Conservation (phyloP, 139 green algal genomes). For the Raphidocelis subcapitata region DNA sequence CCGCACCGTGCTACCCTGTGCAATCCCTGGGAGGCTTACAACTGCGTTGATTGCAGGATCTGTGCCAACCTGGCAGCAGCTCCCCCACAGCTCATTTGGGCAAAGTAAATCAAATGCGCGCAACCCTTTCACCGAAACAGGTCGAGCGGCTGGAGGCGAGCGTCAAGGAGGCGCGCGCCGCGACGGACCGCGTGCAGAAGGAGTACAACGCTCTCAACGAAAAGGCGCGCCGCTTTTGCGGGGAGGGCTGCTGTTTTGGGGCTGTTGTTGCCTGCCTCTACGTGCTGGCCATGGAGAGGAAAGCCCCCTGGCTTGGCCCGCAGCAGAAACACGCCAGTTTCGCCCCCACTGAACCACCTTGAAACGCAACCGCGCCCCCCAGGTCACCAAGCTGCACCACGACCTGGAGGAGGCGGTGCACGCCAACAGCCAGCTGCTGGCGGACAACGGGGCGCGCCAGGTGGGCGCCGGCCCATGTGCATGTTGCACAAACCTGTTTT, state of each 20-base stretch:
- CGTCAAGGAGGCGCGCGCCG: slow-evolving; percentile 63
- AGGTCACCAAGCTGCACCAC: slow-evolving; percentile 76
- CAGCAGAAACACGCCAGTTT: no score
- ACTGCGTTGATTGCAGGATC: no score
- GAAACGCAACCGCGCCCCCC: background rate
- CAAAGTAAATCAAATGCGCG: no score
- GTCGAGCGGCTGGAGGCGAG: slow-evolving; percentile 59
- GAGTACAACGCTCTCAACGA: slow-evolving; percentile 87
- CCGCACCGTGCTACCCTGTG: no score
- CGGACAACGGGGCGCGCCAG: slow-evolving; percentile 80
- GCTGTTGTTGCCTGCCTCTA: no score
- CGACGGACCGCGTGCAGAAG: slow-evolving; percentile 78
- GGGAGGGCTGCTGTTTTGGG: background rate
- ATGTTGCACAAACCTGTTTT: no score
- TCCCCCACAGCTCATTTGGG: no score
- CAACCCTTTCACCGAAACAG: slow-evolving; percentile 36
- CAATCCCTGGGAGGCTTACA: no score
- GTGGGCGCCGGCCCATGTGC: background rate
- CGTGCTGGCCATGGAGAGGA: no score
- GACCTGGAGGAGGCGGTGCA: slow-evolving; percentile 91
- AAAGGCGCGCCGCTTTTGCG: slow-evolving; percentile 46
- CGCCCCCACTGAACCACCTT: no score
- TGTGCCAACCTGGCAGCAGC: no score
- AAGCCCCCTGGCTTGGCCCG: no score
- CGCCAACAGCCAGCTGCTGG: slow-evolving; percentile 83